Percentiles rank a stretch among this genome's conserved stretches.
Conservation (phyloP, 768 basidiomycete genomes). For the Mycena latifolia region DNA sequence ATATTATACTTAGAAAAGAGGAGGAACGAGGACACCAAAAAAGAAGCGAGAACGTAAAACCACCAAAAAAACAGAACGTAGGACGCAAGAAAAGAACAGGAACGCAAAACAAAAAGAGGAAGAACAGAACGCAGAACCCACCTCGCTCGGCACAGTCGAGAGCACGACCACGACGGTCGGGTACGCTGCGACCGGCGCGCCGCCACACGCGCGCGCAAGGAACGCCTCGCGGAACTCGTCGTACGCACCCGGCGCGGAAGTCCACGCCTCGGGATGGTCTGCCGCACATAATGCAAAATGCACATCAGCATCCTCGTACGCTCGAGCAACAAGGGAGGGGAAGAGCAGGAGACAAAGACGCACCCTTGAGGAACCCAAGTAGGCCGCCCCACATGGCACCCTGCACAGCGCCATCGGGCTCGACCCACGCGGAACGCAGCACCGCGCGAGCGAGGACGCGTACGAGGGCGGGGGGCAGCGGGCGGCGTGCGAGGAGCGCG, state of each 20-base stretch:
- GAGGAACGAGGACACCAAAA: too few species aligned
- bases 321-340: too few species aligned
- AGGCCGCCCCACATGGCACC: slow-evolving; percentile 77
- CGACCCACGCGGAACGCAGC: slow-evolving; percentile 76
- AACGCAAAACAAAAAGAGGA: neutral
- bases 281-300: too few species aligned
- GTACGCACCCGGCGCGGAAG: slow-evolving; percentile 55
- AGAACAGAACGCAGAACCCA: slow-evolving; percentile 3
- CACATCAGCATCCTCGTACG: too few species aligned
- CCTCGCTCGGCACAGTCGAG: slow-evolving; percentile 76
- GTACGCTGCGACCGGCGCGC: slow-evolving; percentile 83
- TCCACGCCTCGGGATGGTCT: slow-evolving; percentile 19
- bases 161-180: slow-evolving; percentile 84
- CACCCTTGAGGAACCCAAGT: slow-evolving; percentile 80
- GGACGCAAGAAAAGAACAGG: neutral
- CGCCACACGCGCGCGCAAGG: slow-evolving; percentile 83
- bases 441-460: slow-evolving; percentile 66
- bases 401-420: slow-evolving; percentile 79
- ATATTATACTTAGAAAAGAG: too few species aligned
- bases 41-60: too few species aligned
- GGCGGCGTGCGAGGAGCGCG: slow-evolving; percentile 11
- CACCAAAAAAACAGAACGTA: too few species aligned
- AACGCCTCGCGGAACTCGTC: slow-evolving; percentile 78
- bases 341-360: slow-evolving; percentile 38
- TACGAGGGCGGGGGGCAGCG: slow-evolving; percentile 46